A percentile compares a stretch with the other conserved stretches of the same genome.
These are phyloP conservation scores for Ogataea nakhonphanomensis DNA, from an alignment of 805 yeast genomes.

Conservation along the genomic window DNA sequence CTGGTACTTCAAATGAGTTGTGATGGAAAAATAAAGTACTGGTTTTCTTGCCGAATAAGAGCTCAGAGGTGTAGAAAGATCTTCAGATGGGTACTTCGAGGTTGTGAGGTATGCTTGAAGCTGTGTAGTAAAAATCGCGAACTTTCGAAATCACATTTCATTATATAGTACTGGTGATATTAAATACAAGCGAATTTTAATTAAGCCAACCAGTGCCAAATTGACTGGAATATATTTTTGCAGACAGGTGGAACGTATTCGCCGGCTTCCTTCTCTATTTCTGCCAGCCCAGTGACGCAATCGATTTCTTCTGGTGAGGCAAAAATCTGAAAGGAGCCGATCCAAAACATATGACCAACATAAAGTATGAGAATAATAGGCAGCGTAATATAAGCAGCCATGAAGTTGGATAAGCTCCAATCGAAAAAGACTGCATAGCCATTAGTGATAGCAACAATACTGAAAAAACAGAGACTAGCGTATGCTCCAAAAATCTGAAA, in stretches of 20 bases:
- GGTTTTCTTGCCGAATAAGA: conserved; percentile 2
- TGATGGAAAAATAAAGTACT: not conserved
- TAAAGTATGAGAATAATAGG: conserved; percentile 54
- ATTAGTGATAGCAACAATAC: conserved; percentile 60
- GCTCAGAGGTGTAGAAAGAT: too few relatives aligned
- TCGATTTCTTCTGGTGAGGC: conserved; percentile 58
- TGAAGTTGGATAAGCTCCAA: conserved; percentile 54
- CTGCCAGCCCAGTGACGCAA: conserved; percentile 55
- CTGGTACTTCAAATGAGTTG: not conserved
- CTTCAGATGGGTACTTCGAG: too few relatives aligned
- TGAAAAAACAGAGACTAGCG: conserved; percentile 43
- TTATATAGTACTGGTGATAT: not conserved
- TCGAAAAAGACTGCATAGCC: conserved; percentile 66
- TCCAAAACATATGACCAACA: conserved; percentile 53
- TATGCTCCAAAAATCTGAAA: conserved; percentile 59
- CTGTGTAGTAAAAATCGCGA: too few relatives aligned
- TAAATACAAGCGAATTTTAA: not conserved
- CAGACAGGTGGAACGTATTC: conserved; percentile 37
- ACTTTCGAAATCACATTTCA: too few relatives aligned
- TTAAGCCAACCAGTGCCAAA: conserved; percentile 44
- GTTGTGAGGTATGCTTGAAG: too few relatives aligned
- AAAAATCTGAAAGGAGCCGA: conserved; percentile 42
- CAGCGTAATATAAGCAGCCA: conserved; percentile 70
- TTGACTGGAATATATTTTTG: conserved; percentile 37
- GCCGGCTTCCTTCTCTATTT: conserved; percentile 53